Evolutionary conservation across 768 basidiomycete species (phyloP).

Genomic region (Pulveroboletus ravenelii): DNA sequence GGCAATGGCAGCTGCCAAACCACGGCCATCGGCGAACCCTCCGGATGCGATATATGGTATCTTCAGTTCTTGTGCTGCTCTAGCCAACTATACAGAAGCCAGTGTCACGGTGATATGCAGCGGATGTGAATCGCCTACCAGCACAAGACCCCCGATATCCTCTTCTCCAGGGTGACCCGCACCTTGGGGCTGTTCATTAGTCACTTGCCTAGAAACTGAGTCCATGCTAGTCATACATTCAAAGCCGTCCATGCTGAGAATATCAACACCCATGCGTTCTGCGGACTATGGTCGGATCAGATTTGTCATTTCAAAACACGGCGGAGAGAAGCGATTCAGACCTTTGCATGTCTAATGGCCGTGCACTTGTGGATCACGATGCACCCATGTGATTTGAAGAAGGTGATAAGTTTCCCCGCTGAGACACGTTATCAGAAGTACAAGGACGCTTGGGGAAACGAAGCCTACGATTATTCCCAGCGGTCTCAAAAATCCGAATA

Average conservation of each 20-base stretch:
- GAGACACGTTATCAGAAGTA: not conserved
- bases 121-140: constrained; percentile 42
- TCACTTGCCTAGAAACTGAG: not conserved
- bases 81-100: constrained; percentile 55
- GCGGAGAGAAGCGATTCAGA: constrained; percentile 24
- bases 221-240: constrained; percentile 55
- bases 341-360: constrained; percentile 80
- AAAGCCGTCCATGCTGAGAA: constrained; percentile 86
- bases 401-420: constrained; percentile 77
- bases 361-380: constrained; percentile 91
- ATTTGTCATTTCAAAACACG: not conserved
- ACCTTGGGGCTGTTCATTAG: constrained; percentile 41
- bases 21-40: constrained; percentile 83
- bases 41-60: constrained; percentile 89
- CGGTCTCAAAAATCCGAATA: constrained; percentile 87
- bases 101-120: not conserved
- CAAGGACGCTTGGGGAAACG: not conserved
- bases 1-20: constrained; percentile 75
- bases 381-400: constrained; percentile 73
- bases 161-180: constrained; percentile 95
- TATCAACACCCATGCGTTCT: constrained; percentile 75
- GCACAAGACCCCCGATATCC: constrained; percentile 81
- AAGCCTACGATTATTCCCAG: constrained; percentile 79
- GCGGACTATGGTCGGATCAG: constrained; percentile 41
- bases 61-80: constrained; percentile 78